Conservation (phyloP, 345 rosid species). For the Aethionema arabicum region DNA sequence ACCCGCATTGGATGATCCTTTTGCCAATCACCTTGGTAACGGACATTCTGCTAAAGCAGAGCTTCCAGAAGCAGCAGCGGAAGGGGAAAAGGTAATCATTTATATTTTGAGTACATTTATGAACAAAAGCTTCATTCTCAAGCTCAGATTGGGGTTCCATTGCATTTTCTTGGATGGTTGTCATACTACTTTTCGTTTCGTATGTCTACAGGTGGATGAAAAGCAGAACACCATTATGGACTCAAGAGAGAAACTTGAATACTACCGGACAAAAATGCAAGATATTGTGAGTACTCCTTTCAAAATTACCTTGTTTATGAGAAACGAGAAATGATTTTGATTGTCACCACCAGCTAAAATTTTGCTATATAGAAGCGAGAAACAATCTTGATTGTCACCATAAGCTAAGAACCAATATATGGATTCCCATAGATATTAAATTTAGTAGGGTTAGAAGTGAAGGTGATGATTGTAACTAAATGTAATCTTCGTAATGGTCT, state of each 20-base stretch:
- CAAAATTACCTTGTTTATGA: conserved; percentile 22
- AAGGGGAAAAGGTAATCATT: conserved; percentile 57
- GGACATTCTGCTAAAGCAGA: conserved; percentile 43
- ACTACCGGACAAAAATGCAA: conserved; percentile 91
- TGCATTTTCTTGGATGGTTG: conserved; percentile 26
- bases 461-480: conserved; percentile 2
- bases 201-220: conserved; percentile 52
- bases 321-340: conserved; percentile 7
- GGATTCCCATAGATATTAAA: too few species aligned
- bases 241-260: conserved; percentile 91
- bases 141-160: conserved; percentile 18
- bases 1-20: conserved; percentile 55
- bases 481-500: conserved; percentile 15
- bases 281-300: conserved; percentile 76
- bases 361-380: background rate
- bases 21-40: conserved; percentile 50
- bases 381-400: too few species aligned
- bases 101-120: conserved; percentile 9
- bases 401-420: too few species aligned
- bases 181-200: conserved; percentile 14
- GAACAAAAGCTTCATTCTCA: background rate
- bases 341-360: background rate
- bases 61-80: conserved; percentile 46
- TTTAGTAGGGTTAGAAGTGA: too few species aligned
- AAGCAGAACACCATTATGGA: conserved; percentile 67